These are phyloP conservation scores for Misopates orontium DNA, from an alignment of 257 asterid species.

Conservation along the genomic window DNA sequence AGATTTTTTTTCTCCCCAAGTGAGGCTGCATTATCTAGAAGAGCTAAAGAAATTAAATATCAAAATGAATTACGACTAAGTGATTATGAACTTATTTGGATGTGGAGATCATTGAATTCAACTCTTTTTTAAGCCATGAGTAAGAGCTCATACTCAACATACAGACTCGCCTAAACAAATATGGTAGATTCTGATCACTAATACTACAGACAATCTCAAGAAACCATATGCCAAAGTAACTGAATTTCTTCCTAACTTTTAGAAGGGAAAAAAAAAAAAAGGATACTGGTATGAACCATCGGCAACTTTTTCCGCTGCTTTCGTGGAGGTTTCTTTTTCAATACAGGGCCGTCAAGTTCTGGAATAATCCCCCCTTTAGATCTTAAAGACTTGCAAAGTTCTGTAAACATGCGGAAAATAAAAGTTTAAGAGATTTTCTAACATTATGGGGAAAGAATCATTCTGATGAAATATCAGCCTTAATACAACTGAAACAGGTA, in stretches of 20 bases:
- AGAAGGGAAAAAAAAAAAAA: constrained; percentile 38
- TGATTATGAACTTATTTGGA: neutral
- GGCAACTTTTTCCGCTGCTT: constrained; percentile 70
- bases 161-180: neutral
- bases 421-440: neutral
- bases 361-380: constrained; percentile 37
- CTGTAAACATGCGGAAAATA: constrained; percentile 47
- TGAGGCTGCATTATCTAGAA: constrained; percentile 51
- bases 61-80: neutral
- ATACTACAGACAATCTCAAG: neutral
- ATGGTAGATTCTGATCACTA: constrained; percentile 1
- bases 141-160: constrained; percentile 1
- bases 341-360: constrained; percentile 49
- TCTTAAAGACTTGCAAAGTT: constrained; percentile 57
- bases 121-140: constrained; percentile 6
- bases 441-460: constrained; percentile 10
- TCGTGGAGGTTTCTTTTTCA: constrained; percentile 65
- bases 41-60: constrained; percentile 49
- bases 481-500: constrained; percentile 2
- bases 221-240: constrained; percentile 21
- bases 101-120: constrained; percentile 1
- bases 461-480: constrained; percentile 3
- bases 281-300: constrained; percentile 71
- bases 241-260: neutral
- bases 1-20: constrained; percentile 41